phyloP scores from a whole-genome alignment of 768 basidiomycete genomes.

The Gelatoporia subvermispora region DNA sequence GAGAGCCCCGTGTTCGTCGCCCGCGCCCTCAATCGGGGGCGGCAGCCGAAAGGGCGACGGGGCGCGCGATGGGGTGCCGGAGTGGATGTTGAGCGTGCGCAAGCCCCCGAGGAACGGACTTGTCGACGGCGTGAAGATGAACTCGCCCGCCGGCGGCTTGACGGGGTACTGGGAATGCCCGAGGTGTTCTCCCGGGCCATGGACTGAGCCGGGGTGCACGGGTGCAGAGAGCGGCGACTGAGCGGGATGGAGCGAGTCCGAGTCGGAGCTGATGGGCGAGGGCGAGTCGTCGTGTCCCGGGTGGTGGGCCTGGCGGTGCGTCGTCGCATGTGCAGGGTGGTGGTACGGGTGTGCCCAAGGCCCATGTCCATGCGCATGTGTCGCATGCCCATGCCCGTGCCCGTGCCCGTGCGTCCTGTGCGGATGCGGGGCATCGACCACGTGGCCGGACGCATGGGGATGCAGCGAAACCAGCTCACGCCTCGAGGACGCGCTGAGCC shows the following conservation, averaged over 20 bases:
- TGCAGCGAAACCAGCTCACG: constrained; percentile 19
- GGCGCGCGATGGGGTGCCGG: constrained; percentile 61
- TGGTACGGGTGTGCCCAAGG: constrained; percentile 42
- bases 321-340: constrained; percentile 32
- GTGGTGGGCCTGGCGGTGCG: constrained; percentile 21
- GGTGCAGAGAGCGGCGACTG: constrained; percentile 27
- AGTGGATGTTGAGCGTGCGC: constrained; percentile 71
- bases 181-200: constrained; percentile 28
- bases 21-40: constrained; percentile 36
- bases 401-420: constrained; percentile 15
- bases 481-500: constrained; percentile 37
- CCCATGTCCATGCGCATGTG: constrained; percentile 18
- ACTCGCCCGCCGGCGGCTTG: constrained; percentile 24
- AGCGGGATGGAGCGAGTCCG: constrained; percentile 34
- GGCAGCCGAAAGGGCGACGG: constrained; percentile 68
- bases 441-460: constrained; percentile 26
- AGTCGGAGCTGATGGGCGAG: constrained; percentile 68
- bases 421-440: constrained; percentile 33
- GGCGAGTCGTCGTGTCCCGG: constrained; percentile 54
- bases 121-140: constrained; percentile 61
- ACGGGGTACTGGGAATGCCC: constrained; percentile 14
- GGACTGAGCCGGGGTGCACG: constrained; percentile 4
- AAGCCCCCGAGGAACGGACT: constrained; percentile 79
- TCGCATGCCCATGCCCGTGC: constrained; percentile 29
- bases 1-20: constrained; percentile 11